These are phyloP conservation scores for Trypanosoma mega DNA, from an alignment of 208 protist species.

Conservation along the genomic window DNA sequence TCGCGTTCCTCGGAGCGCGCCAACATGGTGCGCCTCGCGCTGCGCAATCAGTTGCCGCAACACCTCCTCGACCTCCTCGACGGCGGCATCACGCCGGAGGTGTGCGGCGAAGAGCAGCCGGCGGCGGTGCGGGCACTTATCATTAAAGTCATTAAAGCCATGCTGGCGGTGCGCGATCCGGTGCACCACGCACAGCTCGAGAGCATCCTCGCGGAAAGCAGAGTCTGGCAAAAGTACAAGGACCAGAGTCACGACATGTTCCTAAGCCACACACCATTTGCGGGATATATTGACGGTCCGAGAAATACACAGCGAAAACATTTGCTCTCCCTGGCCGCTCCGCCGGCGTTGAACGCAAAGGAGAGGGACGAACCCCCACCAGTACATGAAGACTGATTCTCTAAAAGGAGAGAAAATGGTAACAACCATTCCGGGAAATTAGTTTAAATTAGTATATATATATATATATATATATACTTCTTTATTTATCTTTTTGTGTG, in stretches of 20 bases:
- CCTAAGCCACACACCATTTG: constrained; percentile 52
- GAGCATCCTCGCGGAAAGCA: constrained; percentile 47
- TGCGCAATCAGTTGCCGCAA: constrained; percentile 47
- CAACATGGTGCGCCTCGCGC: constrained; percentile 28
- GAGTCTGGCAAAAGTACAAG: constrained; percentile 86
- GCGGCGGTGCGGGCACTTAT: constrained; percentile 78
- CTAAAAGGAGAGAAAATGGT: not conserved
- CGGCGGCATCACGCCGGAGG: constrained; percentile 37
- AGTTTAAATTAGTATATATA: too few relatives aligned
- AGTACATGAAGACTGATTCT: not conserved
- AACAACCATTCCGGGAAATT: too few relatives aligned
- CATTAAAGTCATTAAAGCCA: constrained; percentile 84
- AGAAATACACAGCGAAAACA: constrained; percentile 15
- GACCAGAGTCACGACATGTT: constrained; percentile 92
- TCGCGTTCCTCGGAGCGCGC: constrained; percentile 33
- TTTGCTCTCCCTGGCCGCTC: constrained; percentile 16
- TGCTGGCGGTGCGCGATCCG: constrained; percentile 51
- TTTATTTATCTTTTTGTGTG: too few relatives aligned
- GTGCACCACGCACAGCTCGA: constrained; percentile 35
- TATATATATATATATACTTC: too few relatives aligned
- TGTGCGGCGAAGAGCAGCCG: constrained; percentile 30
- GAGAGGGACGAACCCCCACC: constrained; percentile 25
- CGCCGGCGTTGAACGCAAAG: not conserved
- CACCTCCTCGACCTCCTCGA: constrained; percentile 65
- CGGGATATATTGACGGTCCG: constrained; percentile 59